Evolutionary conservation across 768 basidiomycete genomes (phyloP), one percentile per base, ranked within the genome.

Genomic region (Leucocoprinus leucothites): DNA sequence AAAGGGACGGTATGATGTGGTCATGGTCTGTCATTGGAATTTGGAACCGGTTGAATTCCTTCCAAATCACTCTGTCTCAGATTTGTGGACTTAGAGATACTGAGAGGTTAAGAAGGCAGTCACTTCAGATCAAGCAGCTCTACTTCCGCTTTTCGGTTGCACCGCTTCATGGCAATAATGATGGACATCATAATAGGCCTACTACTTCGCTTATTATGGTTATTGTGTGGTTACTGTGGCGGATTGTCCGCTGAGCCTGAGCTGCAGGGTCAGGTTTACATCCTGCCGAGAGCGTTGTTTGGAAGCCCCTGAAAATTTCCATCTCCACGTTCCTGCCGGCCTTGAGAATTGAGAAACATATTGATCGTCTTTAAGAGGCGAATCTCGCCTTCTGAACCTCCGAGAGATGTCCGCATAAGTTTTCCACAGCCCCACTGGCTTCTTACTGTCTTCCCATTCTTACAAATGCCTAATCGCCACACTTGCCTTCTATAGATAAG

Each of bases 251-350:
- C 31, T 31, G 31, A 31, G 11, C 31, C 31, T 31, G 31, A 31
- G 31, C 11, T 11, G 5, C 18, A 19, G 43, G 14, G n/a, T 45
- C 43, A 3, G 25, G 43, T 45, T 13, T 45, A 24, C 5, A 19
- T 19, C 25, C 21, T 19, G 16, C 21, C 25, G 25, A 45, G 18
- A 22, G 43, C 18, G 31, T 19, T 18, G 42, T 45, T 11, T 4
- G 3, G 13, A 24, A 13, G 42, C 14, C 43, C 19, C 25, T 31
- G 31, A 31, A 31, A 31, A 31, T 31, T 31, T 31, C 40, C 40
- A 25, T 40, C 31, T 51, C 50, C 42, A 38, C 50, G 50, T 42
- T 18, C n/a, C 31, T 38, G 19, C 42, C 50, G 50, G 50, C 31
- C 50, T 31, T 24, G 24, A 21, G 24, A 24, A 40, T 40, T 16